Evolutionary conservation across 2,329 filamentous ascomycete genomes (phyloP), one percentile per base, ranked within the genome.

Genomic region (Fusarium longipes): DNA sequence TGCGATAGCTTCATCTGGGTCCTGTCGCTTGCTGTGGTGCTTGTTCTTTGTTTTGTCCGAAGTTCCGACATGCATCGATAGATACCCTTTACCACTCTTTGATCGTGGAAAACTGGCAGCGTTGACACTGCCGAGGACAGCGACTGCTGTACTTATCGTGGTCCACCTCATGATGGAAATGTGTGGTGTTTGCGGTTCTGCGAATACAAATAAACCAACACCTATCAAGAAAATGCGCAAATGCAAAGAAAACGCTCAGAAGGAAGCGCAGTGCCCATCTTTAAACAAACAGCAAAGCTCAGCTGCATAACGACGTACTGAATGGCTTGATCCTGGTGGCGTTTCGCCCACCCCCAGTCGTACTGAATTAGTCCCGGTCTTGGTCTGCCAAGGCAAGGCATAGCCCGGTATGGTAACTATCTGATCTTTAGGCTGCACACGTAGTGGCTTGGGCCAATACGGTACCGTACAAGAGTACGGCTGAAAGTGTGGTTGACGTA

Each of bases 31-130:
- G 20, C 30, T 43, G 18, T 51, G 70, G 38, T 59, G 65, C 75
- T 53, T 51, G 20, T 72, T 72, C 24, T 57, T 65, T 12, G 72
- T 66, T 44, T 70, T 71, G 50, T 76, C 64, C 35, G 78, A 65
- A 3, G 74, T 76, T 10, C 72, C 75, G 8, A 82, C 73, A 17
- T 77, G 77, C 39, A 82, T 67, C 6, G 77, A 74, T 15, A 81
- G 68, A 54, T 74, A 81, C 15, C 79, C 79, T 49, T 79, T 70
- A 20, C 79, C 79, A 15, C 60, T 32, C 20, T 73, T 65, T 10
- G 75, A 75, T 54, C 75, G 65, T 20, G 75, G 71, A 55, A 79
- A 74, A 45, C 33, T 60, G 14, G 54, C 36, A n/a, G 70, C 68
- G 20, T 70, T 56, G 14, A 62, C 63, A 35, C 47, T 54, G 20